phyloP scores from a whole-genome alignment of 306 rosid genomes.

The Luffa acutangula region DNA sequence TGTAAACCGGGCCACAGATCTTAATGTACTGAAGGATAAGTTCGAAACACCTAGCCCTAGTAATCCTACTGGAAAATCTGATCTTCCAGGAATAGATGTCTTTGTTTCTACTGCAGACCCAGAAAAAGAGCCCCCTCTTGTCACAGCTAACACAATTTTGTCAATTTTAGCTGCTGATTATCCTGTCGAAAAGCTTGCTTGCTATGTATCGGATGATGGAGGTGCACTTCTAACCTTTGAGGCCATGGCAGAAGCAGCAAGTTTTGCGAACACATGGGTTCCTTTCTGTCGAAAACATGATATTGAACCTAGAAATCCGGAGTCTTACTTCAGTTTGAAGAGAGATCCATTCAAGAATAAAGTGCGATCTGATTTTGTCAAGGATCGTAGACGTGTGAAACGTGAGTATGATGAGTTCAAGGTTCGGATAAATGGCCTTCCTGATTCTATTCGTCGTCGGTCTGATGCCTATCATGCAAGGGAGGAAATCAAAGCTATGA shows the following conservation, averaged over 20 bases:
- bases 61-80: slow-evolving; percentile 89
- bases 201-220: slow-evolving; percentile 97
- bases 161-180: slow-evolving; percentile 86
- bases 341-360: slow-evolving; percentile 93
- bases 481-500: slow-evolving; percentile 93
- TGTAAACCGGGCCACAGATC: slow-evolving; percentile 69
- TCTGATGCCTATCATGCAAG: slow-evolving; percentile 95
- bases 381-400: slow-evolving; percentile 81
- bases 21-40: slow-evolving; percentile 76
- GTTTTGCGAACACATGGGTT: slow-evolving; percentile 82
- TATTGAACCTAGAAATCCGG: slow-evolving; percentile 94
- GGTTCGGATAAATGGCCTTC: slow-evolving; percentile 77
- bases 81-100: slow-evolving; percentile 86
- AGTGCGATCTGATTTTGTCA: slow-evolving; percentile 76
- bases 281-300: slow-evolving; percentile 91
- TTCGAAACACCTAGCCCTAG: slow-evolving; percentile 57
- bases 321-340: slow-evolving; percentile 75
- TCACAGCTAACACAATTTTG: slow-evolving; percentile 84
- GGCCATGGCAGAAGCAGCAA: slow-evolving; percentile 99
- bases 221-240: slow-evolving; percentile 95
- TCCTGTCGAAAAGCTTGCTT: slow-evolving; percentile 93
- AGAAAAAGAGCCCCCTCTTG: slow-evolving; percentile 96
- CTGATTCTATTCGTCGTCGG: slow-evolving; percentile 86
- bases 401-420: slow-evolving; percentile 97
- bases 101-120: slow-evolving; percentile 98